Base-by-base conservation (phyloP, 805 yeast genomes). In the Teunomyces aglyptinius region DNA sequence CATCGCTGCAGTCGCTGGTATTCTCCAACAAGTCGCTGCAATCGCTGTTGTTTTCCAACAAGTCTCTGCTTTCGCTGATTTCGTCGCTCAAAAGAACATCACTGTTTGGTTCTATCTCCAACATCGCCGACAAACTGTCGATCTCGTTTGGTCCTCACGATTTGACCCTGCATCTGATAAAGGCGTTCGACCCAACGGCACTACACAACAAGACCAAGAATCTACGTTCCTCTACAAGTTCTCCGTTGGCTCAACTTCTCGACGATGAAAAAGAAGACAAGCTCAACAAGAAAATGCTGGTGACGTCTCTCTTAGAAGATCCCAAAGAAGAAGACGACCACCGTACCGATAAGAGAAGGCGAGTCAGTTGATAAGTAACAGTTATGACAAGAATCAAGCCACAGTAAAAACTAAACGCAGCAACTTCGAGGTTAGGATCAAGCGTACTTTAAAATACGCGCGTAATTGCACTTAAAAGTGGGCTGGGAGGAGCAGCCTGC, bases 21-120 rank as follows among this genome's bases (percentile, higher is more conserved):
- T 70, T 71, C 47, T 67, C 74, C 13, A 65, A 61, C 47, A 61
- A 68, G 41, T 68, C 70, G 15, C 64, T 71, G 34, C 41, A 58
- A 38, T 54, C 57, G 19, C 68, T 74, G 10, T 49, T 71, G 5
- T 70, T 71, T 47, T 67, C 74, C 13, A 66, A 61, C 47, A 61
- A 68, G 41, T 68, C 70, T 12, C 64, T 71, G 34, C 41, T 70
- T 3, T 61, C 68, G n/a, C 64, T 71, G 11, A 48, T 61, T 2
- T 53, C 63, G 15, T 61, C 70, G 13, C 49, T 49, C 24, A 58
- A 57, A 29, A 47, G 71, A 43, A 51, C 58, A 6, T 60, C 65
- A 31, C 59, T 64, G 24, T 61, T 63, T 48, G 70, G 70, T 3
- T 60, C 67, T 22, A 54, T 63, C 27, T 58, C 67, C 8, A 63